These are phyloP conservation scores for Amphirosellinia nigrospora DNA, from an alignment of 495 filamentous ascomycete species.

Conservation along the genomic window DNA sequence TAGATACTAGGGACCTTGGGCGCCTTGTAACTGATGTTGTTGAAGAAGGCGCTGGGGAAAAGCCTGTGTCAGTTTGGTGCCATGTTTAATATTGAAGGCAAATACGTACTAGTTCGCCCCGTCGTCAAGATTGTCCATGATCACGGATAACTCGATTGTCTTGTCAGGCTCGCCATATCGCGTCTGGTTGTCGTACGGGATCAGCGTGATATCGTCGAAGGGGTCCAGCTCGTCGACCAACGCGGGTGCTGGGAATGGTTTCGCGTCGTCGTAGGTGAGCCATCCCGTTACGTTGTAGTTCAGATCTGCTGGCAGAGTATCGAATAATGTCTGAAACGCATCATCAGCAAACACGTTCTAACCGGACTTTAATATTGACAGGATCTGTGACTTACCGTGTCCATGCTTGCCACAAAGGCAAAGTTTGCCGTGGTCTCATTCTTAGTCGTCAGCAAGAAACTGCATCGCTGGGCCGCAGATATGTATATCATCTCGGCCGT, in stretches of 20 bases:
- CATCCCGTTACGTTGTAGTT: slow-evolving; percentile 82
- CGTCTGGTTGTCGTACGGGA: slow-evolving; percentile 66
- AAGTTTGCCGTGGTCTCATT: slow-evolving; percentile 70
- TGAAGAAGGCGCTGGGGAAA: slow-evolving; percentile 71
- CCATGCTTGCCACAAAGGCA: slow-evolving; percentile 68
- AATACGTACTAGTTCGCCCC: slow-evolving; percentile 73
- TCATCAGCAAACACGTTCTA: not conserved
- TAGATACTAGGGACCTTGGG: slow-evolving; percentile 85
- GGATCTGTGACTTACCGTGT: slow-evolving; percentile 49
- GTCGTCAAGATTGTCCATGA: slow-evolving; percentile 73
- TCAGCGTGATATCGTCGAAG: slow-evolving; percentile 75
- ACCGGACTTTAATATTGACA: not conserved
- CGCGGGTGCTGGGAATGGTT: slow-evolving; percentile 62
- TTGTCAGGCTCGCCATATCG: slow-evolving; percentile 65
- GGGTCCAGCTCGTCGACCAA: slow-evolving; percentile 63
- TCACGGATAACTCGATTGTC: slow-evolving; percentile 66
- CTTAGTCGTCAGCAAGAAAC: slow-evolving; percentile 69
- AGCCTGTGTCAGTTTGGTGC: not conserved
- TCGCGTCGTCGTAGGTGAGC: slow-evolving; percentile 72
- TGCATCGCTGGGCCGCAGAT: slow-evolving; percentile 72
- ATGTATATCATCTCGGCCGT: slow-evolving; percentile 69
- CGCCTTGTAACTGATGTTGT: slow-evolving; percentile 73
- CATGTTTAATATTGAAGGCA: not conserved
- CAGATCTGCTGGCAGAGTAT: slow-evolving; percentile 64
- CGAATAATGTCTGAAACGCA: slow-evolving; percentile 68